These are phyloP conservation scores for Trametes elegans DNA, from an alignment of 768 basidiomycete genomes.

Conservation along the genomic window DNA sequence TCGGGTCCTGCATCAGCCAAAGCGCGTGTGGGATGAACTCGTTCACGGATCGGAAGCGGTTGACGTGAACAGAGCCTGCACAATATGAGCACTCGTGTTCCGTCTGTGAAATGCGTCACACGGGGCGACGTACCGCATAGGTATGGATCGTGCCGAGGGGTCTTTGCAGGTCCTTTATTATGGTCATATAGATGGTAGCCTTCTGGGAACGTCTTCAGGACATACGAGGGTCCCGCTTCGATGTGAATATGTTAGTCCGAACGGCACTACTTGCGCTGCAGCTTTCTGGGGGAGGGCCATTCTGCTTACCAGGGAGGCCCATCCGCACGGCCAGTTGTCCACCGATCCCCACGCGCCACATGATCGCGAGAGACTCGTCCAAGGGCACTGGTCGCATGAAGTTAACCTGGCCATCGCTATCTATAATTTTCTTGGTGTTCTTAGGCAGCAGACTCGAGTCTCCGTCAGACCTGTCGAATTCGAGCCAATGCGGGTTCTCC, in stretches of 20 bases:
- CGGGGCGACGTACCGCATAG: constrained; percentile 54
- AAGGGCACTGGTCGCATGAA: constrained; percentile 57
- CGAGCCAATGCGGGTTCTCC: constrained; percentile 51
- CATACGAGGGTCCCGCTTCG: constrained; percentile 55
- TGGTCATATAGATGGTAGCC: constrained; percentile 76
- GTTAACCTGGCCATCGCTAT: constrained; percentile 66
- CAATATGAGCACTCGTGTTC: neutral
- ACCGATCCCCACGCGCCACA: constrained; percentile 51
- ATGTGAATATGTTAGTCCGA: no score
- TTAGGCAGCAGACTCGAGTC: constrained; percentile 50
- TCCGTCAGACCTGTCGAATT: constrained; percentile 65
- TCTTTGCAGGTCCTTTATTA: constrained; percentile 54
- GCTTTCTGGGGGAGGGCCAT: no score
- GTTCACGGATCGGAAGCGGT: constrained; percentile 74
- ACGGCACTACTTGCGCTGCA: no score
- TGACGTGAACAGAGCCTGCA: constrained; percentile 41
- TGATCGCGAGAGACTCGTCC: constrained; percentile 49
- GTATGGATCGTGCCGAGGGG: constrained; percentile 74
- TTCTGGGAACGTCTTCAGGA: constrained; percentile 61
- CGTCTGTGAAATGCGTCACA: neutral
- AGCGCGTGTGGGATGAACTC: constrained; percentile 84
- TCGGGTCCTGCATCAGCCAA: constrained; percentile 66
- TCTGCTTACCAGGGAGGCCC: constrained; percentile 50
- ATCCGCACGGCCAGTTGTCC: constrained; percentile 42
- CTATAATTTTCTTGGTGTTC: constrained; percentile 52